Evolutionary conservation across 2,329 filamentous ascomycete species (phyloP), one percentile per base, ranked within the genome.

Genomic region (Paecilomyces sp.): DNA sequence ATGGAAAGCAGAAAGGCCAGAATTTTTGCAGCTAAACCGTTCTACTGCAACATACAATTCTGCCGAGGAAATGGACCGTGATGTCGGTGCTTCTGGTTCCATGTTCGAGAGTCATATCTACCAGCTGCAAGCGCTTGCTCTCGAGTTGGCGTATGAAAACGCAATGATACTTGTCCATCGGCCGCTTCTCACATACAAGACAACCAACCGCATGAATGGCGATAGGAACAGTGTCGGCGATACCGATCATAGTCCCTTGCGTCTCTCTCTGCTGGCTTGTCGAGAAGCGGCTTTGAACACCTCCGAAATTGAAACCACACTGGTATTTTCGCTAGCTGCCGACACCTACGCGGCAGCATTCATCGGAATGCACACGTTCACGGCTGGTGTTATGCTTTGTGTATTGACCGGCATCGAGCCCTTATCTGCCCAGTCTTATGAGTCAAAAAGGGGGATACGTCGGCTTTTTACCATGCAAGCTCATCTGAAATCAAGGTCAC

Each of bases 121-220:
- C 52, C 64, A 68, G 8, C 62, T 75, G 0, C 73, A 76, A 55
- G 68, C 71, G 0, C 65, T 76, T 2, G 61, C 70, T 0, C 63
- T 76, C 1, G 62, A 68, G 51, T 63, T 76, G 2, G 72, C 71
- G 0, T 76, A 67, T 34, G 66, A 76, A 15, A 76, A 75, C 36
- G 65, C 71, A 0, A 68, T 61, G 6, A 76, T 76, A 0, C 54
- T 76, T 0, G 58, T 72, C 0, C 63, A 76, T 54, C 61, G 67
- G 12, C 66, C 65, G 11, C 57, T 71, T 6, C 62, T 71, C 0
- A 61, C 68, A 1, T 71, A 64, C 56, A 65, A 63, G 52, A 54
- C 60, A 36, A 9, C 33, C 33, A 36, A 36, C 15, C 15, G 22
- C 33, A 36, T 12, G 11, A 5, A 36, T 36, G 33, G 2, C 22